Evolutionary conservation across 768 basidiomycete species (phyloP).

Genomic region (Lactarius tabidus): DNA sequence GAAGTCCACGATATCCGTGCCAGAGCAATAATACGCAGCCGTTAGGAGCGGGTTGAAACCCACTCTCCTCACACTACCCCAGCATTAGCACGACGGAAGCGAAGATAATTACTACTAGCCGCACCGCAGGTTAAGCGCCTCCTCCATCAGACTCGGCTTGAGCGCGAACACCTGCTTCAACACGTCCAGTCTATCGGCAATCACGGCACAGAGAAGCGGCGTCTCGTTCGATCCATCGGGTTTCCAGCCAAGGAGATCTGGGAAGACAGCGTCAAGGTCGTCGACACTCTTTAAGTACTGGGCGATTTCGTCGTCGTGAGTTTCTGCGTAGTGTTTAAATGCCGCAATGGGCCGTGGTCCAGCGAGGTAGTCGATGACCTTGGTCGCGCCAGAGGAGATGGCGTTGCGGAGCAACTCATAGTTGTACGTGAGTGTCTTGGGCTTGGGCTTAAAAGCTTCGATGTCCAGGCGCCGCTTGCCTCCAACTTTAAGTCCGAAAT

Average conservation of each 20-base stretch:
- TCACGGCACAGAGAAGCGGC: slow-evolving; percentile 45
- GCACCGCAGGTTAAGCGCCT: slow-evolving; percentile 43
- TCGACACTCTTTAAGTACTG: slow-evolving; percentile 38
- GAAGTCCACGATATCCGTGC: slow-evolving; percentile 44
- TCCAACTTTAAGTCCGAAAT: slow-evolving; percentile 58
- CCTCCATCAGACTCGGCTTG: slow-evolving; percentile 40
- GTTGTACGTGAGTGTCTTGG: background rate
- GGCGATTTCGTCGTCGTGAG: slow-evolving; percentile 41
- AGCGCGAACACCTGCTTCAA: slow-evolving; percentile 45
- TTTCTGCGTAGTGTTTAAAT: slow-evolving; percentile 46
- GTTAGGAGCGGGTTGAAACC: slow-evolving; percentile 45
- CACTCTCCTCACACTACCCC: slow-evolving; percentile 43
- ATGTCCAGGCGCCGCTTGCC: slow-evolving; percentile 60
- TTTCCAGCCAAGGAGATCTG: slow-evolving; percentile 50
- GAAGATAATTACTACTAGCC: slow-evolving; percentile 17
- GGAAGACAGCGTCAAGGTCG: slow-evolving; percentile 41
- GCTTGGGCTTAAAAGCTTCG: slow-evolving; percentile 29
- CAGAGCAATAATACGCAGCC: slow-evolving; percentile 35
- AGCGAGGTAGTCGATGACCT: slow-evolving; percentile 46
- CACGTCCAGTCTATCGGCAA: slow-evolving; percentile 35
- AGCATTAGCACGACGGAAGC: background rate
- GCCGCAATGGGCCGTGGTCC: slow-evolving; percentile 46
- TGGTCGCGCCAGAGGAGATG: slow-evolving; percentile 10
- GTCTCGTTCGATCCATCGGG: slow-evolving; percentile 48
- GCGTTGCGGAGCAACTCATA: slow-evolving; percentile 10